These are phyloP conservation scores for Mortierella sp. DNA, from an alignment of 371 early-diverging fungal genomes.

Conservation along the genomic window DNA sequence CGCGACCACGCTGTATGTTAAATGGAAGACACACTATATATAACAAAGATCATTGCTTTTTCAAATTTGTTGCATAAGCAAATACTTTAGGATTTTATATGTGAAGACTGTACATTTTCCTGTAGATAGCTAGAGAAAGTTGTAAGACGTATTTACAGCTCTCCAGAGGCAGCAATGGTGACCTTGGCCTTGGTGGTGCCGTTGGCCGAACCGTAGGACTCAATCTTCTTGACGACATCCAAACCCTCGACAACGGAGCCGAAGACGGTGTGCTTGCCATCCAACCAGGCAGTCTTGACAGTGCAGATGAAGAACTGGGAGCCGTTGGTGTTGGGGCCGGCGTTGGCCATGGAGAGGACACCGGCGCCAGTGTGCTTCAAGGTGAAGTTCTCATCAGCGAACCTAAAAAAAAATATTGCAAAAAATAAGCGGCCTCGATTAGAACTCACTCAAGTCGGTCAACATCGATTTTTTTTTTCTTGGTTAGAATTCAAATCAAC, in stretches of 20 bases:
- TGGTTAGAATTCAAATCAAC: constrained; percentile 4
- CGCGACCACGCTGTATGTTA: too few relatives aligned
- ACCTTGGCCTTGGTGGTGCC: constrained; percentile 22
- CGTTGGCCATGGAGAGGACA: constrained; percentile 96
- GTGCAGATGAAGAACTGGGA: constrained; percentile 99
- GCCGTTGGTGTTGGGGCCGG: constrained; percentile 96
- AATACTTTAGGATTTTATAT: too few relatives aligned
- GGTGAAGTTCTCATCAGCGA: constrained; percentile 97
- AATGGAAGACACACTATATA: too few relatives aligned
- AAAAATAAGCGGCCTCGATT: too few relatives aligned
- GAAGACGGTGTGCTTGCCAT: constrained; percentile 99
- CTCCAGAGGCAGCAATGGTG: constrained; percentile 39
- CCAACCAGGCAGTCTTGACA: constrained; percentile 88
- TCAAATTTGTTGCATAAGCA: too few relatives aligned
- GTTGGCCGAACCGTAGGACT: constrained; percentile 26
- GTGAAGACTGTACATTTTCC: too few relatives aligned
- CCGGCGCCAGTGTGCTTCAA: constrained; percentile 94
- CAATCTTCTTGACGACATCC: constrained; percentile 44
- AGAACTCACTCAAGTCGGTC: too few relatives aligned
- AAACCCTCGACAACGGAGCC: constrained; percentile 85
- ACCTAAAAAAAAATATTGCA: constrained; percentile 57
- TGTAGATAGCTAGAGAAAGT: too few relatives aligned
- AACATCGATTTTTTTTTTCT: neutral
- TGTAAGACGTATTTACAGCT: constrained; percentile 24
- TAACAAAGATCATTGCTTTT: too few relatives aligned